Conservation (phyloP, 768 basidiomycete species). For the Favolaschia claudopus region DNA sequence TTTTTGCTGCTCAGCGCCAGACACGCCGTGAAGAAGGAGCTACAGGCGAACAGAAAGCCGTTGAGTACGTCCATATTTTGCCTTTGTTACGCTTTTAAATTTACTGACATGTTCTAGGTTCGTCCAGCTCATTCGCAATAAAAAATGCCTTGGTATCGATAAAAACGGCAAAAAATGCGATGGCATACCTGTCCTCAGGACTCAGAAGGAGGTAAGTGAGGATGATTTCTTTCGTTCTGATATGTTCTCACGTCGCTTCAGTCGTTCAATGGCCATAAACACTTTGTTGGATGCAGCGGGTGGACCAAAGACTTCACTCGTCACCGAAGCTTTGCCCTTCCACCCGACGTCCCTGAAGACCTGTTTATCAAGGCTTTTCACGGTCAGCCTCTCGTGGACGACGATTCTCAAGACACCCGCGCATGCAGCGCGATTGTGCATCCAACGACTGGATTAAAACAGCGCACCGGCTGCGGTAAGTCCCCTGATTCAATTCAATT, state of each 20-base stretch:
- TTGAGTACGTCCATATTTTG: not conserved
- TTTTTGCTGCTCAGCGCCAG: conserved; percentile 12
- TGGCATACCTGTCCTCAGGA: not conserved
- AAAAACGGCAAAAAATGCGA: not conserved
- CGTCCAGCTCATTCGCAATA: not conserved
- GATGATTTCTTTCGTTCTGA: not conserved
- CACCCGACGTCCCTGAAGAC: not conserved
- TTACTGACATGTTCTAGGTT: not conserved
- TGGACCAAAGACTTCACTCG: not conserved
- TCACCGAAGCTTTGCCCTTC: not conserved
- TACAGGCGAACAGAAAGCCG: not conserved
- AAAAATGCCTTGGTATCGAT: not conserved
- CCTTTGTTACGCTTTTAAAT: not conserved
- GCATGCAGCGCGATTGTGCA: conserved; percentile 1
- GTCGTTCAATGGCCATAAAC: not conserved
- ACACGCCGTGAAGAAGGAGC: conserved; percentile 5
- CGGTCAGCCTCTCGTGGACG: not conserved
- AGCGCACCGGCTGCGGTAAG: not conserved
- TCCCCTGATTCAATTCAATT: not conserved
- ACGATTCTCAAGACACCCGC: not conserved
- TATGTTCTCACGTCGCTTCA: not conserved
- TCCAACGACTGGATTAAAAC: not conserved
- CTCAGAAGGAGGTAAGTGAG: not conserved
- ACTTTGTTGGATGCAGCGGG: not conserved
- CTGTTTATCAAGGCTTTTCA: not conserved